A percentile compares a stretch with the other conserved stretches of the same genome.
Evolutionary conservation across 2,329 filamentous ascomycete species (phyloP).

Genomic region (Alternaria viburni): DNA sequence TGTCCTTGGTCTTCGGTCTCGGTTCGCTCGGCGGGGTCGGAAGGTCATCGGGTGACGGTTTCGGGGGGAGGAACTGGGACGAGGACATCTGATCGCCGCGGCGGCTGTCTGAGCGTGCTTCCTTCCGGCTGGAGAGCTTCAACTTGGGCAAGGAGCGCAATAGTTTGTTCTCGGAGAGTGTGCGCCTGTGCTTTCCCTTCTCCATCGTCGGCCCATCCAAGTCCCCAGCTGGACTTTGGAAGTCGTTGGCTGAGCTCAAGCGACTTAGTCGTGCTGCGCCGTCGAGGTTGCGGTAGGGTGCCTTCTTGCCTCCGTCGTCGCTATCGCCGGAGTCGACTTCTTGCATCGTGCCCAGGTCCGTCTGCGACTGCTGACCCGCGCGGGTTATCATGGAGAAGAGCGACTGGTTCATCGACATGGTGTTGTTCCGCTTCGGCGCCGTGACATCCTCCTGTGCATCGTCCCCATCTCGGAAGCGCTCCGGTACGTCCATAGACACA

Average conservation of each 20-base stretch:
- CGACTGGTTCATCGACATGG: slow-evolving; percentile 85
- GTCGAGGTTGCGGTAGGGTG: slow-evolving; percentile 38
- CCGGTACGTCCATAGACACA: slow-evolving; percentile 61
- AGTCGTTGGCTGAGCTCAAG: slow-evolving; percentile 43
- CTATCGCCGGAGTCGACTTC: slow-evolving; percentile 77
- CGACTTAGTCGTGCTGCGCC: slow-evolving; percentile 45
- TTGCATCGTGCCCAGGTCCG: slow-evolving; percentile 83
- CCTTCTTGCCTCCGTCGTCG: slow-evolving; percentile 55
- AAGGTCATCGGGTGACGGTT: slow-evolving; percentile 26
- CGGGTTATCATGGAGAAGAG: slow-evolving; percentile 92
- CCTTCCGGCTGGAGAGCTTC: slow-evolving; percentile 44
- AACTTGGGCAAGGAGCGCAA: slow-evolving; percentile 70
- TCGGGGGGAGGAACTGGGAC: slow-evolving; percentile 48
- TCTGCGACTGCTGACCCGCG: slow-evolving; percentile 79
- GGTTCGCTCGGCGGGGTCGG: slow-evolving; percentile 14
- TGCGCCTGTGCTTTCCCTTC: slow-evolving; percentile 60
- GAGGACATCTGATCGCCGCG: slow-evolving; percentile 59
- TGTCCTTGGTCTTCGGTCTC: slow-evolving; percentile 18
- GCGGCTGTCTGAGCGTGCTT: slow-evolving; percentile 28
- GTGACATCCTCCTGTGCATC: slow-evolving; percentile 68
- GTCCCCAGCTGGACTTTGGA: slow-evolving; percentile 20
- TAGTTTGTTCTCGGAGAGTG: slow-evolving; percentile 69
- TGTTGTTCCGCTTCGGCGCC: slow-evolving; percentile 57
- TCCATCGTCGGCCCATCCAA: slow-evolving; percentile 20
- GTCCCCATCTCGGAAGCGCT: slow-evolving; percentile 63